Evolutionary conservation across 2,329 filamentous ascomycete genomes (phyloP), one percentile per base, ranked within the genome.

Genomic region (Arthrobotrys musiformis): DNA sequence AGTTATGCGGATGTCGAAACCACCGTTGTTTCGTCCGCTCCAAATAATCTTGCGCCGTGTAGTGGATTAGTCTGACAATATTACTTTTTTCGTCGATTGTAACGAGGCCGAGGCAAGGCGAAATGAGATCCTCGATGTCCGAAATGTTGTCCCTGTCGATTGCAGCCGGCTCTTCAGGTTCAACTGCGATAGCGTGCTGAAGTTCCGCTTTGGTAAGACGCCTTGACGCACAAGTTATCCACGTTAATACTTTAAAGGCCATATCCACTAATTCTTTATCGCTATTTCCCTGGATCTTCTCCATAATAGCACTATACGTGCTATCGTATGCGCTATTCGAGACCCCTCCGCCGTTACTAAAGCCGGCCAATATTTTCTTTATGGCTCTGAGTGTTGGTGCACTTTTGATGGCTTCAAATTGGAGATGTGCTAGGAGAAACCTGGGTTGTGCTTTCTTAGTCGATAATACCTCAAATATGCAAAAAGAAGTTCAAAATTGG

Each of bases 401-500:
- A 13, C 79, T 81, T 5, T 70, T 67, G 0, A 86, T 79, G 0
- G 82, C 83, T 17, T 82, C 80, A 3, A 84, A 66, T 79, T 85
- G 79, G 7, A 86, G 81, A 28, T 83, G 79, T 11, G 84, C 85
- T 9, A 85, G 81, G 4, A 85, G 81, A 79, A 85, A 85, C 83
- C 83, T 85, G 70, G n/a, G 7, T 30, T 6, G 2, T 33, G 3
- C 22, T 19, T 9, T 1, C 1, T 68, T 33, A 66, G 22, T 11
- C 1, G 17, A 46, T 33, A 54, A 11, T 35, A n/a, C n/a, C n/a
- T 13, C n/a, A 22, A 17, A 19, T 22, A 4, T 17, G 30, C 30
- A 33, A 9, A 4, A 4, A 17, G 19, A 19, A 35, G n/a, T n/a
- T n/a, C n/a, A 54, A 15, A 52, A n/a, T 6, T 24, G 46, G 30